These are phyloP conservation scores for Sarocladium oryzae DNA, from an alignment of 2,329 filamentous ascomycete genomes.

Conservation along the genomic window DNA sequence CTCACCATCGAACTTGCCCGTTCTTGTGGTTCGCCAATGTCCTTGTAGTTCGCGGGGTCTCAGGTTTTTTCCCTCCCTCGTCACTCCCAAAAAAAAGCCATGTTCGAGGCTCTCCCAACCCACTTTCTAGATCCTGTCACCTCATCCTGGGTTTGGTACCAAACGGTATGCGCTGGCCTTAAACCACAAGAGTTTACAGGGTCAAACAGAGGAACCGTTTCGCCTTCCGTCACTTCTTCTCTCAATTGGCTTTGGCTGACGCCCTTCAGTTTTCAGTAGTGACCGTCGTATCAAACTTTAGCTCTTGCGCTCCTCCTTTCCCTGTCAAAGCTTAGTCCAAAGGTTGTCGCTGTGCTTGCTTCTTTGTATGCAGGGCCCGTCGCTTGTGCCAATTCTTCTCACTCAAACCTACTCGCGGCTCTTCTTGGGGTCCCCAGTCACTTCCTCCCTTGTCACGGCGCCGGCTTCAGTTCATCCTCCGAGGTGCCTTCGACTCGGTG, in stretches of 20 bases:
- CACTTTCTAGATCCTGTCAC: not conserved
- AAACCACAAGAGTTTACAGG: no score
- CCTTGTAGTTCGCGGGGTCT: no score
- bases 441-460: not conserved
- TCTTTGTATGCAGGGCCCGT: constrained; percentile 2
- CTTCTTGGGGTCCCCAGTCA: not conserved
- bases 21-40: no score
- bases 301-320: not conserved
- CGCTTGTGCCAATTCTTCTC: not conserved
- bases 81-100: no score
- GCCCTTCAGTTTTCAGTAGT: not conserved
- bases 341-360: not conserved
- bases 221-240: not conserved
- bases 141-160: not conserved
- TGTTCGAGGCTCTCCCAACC: not conserved
- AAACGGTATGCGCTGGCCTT: no score
- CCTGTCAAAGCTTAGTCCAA: not conserved
- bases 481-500: not conserved
- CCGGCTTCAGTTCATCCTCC: not conserved
- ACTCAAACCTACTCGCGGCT: not conserved
- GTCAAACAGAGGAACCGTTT: no score
- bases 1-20: no score
- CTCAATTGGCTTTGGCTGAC: constrained; percentile 7
- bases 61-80: no score
- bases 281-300: constrained; percentile 3